Conservation (phyloP, 805 yeast genomes). For the Cyberlindnera saturnus region DNA sequence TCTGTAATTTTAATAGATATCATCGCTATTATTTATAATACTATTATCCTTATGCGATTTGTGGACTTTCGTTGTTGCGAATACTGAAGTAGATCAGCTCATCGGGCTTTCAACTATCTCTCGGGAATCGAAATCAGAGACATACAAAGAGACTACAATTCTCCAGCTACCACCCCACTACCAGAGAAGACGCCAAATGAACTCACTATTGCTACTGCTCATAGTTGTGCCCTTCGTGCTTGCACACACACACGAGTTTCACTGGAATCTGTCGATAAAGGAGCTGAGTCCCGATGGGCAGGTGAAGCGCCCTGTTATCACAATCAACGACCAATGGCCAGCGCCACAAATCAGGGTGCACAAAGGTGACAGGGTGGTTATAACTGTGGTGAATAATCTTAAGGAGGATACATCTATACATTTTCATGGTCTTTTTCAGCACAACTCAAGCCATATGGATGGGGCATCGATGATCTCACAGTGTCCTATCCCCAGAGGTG, state of each 20-base stretch:
- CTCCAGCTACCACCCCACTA: no score
- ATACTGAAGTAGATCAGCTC: no score
- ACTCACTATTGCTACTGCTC: not conserved
- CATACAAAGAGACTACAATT: no score
- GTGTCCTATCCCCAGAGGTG: slow-evolving; percentile 37
- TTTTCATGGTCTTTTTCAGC: slow-evolving; percentile 79
- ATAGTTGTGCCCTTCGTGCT: not conserved
- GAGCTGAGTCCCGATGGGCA: slow-evolving; percentile 54
- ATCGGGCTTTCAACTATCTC: no score
- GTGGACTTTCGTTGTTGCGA: no score
- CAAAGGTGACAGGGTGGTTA: slow-evolving; percentile 36
- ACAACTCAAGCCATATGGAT: slow-evolving; percentile 73
- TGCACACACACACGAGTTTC: slow-evolving; percentile 23
- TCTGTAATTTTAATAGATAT: not conserved
- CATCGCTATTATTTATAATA: no score
- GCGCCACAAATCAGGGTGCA: slow-evolving; percentile 40
- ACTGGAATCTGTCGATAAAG: slow-evolving; percentile 33
- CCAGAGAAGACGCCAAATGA: no score
- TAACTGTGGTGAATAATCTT: slow-evolving; percentile 33
- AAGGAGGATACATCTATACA: slow-evolving; percentile 47
- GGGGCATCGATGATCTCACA: slow-evolving; percentile 88
- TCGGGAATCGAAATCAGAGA: no score
- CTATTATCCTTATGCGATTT: no score
- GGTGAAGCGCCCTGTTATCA: slow-evolving; percentile 44
- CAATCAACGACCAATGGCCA: slow-evolving; percentile 51